A percentile compares a stretch with the other conserved stretches of the same genome.
Evolutionary conservation across 768 basidiomycete genomes (phyloP).

Genomic region (Naematelia aurantialba): DNA sequence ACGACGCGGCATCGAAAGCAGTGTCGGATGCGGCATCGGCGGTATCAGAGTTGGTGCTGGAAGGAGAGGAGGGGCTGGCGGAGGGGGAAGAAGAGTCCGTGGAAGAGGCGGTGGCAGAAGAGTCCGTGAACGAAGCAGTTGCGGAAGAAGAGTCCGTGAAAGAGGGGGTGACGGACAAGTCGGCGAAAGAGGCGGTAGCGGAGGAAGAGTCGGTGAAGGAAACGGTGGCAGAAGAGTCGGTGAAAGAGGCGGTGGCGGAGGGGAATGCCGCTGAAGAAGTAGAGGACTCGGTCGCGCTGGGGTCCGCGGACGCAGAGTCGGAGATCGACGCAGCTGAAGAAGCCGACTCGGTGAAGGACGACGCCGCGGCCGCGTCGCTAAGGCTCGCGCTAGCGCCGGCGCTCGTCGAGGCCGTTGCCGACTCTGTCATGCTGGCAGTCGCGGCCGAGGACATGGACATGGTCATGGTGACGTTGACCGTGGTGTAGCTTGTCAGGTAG

Average conservation of each 20-base stretch:
- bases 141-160: conserved; percentile 8
- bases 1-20: not conserved
- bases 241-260: conserved; percentile 1
- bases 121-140: conserved; percentile 1
- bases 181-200: not conserved
- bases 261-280: not conserved
- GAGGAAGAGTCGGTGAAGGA: not conserved
- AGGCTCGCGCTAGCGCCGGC: conserved; percentile 4
- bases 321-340: conserved; percentile 14
- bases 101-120: not conserved
- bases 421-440: conserved; percentile 1
- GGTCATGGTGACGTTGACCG: conserved; percentile 45
- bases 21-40: not conserved
- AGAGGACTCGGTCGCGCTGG: not conserved
- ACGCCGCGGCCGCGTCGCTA: conserved; percentile 1
- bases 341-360: conserved; percentile 11
- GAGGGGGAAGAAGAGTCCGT: not conserved
- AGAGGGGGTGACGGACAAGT: conserved; percentile 2
- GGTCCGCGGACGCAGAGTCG: conserved; percentile 2
- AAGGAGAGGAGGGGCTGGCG: not conserved
- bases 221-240: not conserved
- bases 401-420: conserved; percentile 7
- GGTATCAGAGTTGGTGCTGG: conserved; percentile 5
- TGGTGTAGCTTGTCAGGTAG: conserved; percentile 30
- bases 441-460: conserved; percentile 10